phyloP scores from a whole-genome alignment of 768 basidiomycete species.

The Auricularia heimuer region DNA sequence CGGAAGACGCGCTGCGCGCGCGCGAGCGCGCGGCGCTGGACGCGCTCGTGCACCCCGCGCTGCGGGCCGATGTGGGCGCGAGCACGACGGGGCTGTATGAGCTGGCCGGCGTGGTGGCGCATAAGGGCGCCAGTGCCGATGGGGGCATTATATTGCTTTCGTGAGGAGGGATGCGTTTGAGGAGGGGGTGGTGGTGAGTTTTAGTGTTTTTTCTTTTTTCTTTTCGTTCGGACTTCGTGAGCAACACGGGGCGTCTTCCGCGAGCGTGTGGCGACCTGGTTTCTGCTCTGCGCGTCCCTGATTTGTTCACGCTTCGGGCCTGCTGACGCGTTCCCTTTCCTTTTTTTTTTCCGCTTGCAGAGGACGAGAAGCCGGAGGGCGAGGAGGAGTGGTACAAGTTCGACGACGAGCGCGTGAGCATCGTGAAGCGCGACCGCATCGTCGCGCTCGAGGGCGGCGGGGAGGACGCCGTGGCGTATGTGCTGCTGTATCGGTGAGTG shows the following conservation, averaged over 20 bases:
- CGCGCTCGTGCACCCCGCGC: constrained; percentile 48
- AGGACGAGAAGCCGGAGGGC: constrained; percentile 51
- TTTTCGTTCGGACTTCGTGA: not conserved
- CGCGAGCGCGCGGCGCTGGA: constrained; percentile 60
- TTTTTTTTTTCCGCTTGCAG: constrained; percentile 7
- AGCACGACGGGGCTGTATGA: constrained; percentile 83
- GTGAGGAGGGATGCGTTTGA: constrained; percentile 71
- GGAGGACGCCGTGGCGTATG: constrained; percentile 84
- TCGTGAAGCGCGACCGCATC: constrained; percentile 80
- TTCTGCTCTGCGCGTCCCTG: too few species aligned
- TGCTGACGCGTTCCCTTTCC: not conserved
- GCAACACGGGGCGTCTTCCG: too few species aligned
- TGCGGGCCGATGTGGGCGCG: constrained; percentile 60
- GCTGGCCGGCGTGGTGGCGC: constrained; percentile 87
- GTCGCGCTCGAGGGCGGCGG: constrained; percentile 81
- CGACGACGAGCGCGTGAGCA: constrained; percentile 88
- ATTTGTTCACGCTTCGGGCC: too few species aligned
- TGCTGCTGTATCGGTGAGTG: constrained; percentile 60
- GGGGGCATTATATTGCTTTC: constrained; percentile 91
- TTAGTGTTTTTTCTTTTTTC: not conserved
- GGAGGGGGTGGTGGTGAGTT: constrained; percentile 17
- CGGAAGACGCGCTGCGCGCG: constrained; percentile 53
- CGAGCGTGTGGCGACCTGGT: too few species aligned
- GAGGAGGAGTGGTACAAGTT: constrained; percentile 82
- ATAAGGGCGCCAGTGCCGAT: constrained; percentile 93